These are phyloP conservation scores for Claviceps cyperi DNA, from an alignment of 2,329 filamentous ascomycete species.

Conservation along the genomic window DNA sequence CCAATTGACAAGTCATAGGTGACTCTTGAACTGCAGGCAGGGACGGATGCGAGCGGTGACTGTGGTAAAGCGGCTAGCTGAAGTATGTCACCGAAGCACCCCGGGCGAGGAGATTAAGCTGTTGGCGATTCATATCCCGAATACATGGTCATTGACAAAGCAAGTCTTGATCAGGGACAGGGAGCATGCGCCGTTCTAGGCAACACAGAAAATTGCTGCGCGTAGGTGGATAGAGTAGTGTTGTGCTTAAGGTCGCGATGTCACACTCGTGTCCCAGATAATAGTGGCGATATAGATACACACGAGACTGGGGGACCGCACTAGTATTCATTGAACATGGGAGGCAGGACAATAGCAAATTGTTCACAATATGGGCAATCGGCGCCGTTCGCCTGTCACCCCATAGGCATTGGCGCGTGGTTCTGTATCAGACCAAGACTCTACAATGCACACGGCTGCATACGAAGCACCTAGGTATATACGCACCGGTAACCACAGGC, in stretches of 20 bases:
- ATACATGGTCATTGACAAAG: neutral
- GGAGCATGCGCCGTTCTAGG: neutral
- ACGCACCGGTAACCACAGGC: neutral
- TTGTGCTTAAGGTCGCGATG: neutral
- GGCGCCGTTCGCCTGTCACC: neutral
- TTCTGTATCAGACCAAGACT: neutral
- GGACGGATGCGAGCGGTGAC: slow-evolving; percentile 1
- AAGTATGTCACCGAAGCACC: neutral
- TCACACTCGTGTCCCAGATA: neutral
- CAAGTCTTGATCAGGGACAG: neutral
- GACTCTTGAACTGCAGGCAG: slow-evolving; percentile 11
- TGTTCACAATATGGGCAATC: neutral
- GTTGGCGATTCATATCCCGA: neutral
- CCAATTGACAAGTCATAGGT: slow-evolving; percentile 8
- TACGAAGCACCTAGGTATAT: too few relatives aligned
- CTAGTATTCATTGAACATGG: neutral
- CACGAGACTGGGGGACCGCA: neutral
- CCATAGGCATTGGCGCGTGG: neutral
- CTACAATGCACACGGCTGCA: neutral
- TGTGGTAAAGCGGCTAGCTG: neutral
- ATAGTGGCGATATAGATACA: neutral
- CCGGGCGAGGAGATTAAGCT: neutral
- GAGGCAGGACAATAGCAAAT: neutral
- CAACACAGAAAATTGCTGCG: neutral
- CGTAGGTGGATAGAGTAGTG: neutral